phyloP scores from a whole-genome alignment of 192 early-diverging fungal species.

The Coemansia sp. region DNA sequence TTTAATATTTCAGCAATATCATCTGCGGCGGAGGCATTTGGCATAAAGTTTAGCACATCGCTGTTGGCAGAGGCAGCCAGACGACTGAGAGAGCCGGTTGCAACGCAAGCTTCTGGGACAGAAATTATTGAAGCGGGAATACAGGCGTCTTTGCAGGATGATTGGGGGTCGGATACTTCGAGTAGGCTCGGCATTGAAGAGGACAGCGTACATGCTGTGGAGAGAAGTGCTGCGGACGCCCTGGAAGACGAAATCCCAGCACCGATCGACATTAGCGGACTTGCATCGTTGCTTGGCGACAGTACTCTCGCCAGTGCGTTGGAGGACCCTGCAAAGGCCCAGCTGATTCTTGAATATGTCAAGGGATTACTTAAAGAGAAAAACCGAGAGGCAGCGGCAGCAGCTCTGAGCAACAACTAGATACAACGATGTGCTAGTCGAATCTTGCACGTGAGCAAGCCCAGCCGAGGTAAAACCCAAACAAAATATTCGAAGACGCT shows the following conservation, averaged over 20 bases:
- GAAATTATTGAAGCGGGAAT: background rate
- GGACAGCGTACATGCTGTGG: background rate
- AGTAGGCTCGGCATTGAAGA: background rate
- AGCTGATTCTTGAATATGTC: slow-evolving; percentile 52
- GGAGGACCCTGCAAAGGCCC: slow-evolving; percentile 46
- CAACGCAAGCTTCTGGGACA: background rate
- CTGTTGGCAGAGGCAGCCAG: slow-evolving; percentile 26
- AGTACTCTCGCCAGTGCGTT: slow-evolving; percentile 52
- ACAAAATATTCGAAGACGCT: too few species aligned
- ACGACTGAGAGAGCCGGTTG: slow-evolving; percentile 2
- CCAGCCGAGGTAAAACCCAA: background rate
- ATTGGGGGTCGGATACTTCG: slow-evolving; percentile 18
- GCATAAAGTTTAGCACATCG: slow-evolving; percentile 45
- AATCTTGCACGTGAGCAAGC: background rate
- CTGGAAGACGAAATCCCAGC: slow-evolving; percentile 33
- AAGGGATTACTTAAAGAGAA: slow-evolving; percentile 44
- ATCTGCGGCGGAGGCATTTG: slow-evolving; percentile 53
- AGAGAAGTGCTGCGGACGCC: slow-evolving; percentile 3
- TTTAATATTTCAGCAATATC: slow-evolving; percentile 55
- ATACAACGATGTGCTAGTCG: too few species aligned
- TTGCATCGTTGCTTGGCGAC: slow-evolving; percentile 41
- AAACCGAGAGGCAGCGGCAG: slow-evolving; percentile 10
- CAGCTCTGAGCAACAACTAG: too few species aligned
- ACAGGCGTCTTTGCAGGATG: background rate
- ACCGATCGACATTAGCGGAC: slow-evolving; percentile 49